phyloP scores from a whole-genome alignment of 139 green algal genomes.

The Bryopsis sp. region DNA sequence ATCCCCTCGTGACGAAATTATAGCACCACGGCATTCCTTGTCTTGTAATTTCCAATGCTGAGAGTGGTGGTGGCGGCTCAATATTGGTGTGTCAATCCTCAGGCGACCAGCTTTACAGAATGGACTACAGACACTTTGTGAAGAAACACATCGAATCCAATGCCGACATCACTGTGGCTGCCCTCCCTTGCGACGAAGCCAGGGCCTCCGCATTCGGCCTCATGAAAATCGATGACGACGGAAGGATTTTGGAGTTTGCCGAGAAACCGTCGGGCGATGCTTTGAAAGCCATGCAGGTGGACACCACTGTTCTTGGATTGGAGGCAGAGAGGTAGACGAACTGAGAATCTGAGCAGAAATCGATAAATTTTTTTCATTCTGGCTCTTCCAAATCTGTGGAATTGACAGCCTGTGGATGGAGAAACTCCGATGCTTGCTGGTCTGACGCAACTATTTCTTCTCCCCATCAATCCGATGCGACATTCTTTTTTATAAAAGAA shows the following conservation, averaged over 20 bases:
- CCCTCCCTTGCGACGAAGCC: conserved; percentile 87
- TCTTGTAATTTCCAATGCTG: neutral
- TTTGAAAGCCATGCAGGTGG: conserved; percentile 86
- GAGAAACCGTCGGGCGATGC: conserved; percentile 95
- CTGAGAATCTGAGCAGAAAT: neutral
- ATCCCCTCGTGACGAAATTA: too few species aligned
- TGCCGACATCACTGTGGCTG: conserved; percentile 96
- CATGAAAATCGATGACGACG: conserved; percentile 96
- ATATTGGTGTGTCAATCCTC: conserved; percentile 11
- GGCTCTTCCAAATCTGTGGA: too few species aligned
- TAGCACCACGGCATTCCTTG: too few species aligned
- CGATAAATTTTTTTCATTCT: neutral
- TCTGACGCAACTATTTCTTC: neutral
- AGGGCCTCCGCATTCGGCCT: conserved; percentile 87
- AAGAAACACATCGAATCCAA: conserved; percentile 68
- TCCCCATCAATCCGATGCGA: neutral
- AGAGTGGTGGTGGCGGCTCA: neutral
- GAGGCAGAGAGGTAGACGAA: conserved; percentile 39
- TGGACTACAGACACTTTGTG: conserved; percentile 98
- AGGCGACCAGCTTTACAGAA: conserved; percentile 98
- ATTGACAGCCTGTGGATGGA: too few species aligned
- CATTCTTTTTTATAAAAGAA: too few species aligned
- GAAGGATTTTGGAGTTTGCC: conserved; percentile 85
- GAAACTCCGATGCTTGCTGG: neutral
- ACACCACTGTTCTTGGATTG: conserved; percentile 88